Evolutionary conservation across 1,139 yeast species (phyloP).

Genomic region (Suhomyces atakaporum): DNA sequence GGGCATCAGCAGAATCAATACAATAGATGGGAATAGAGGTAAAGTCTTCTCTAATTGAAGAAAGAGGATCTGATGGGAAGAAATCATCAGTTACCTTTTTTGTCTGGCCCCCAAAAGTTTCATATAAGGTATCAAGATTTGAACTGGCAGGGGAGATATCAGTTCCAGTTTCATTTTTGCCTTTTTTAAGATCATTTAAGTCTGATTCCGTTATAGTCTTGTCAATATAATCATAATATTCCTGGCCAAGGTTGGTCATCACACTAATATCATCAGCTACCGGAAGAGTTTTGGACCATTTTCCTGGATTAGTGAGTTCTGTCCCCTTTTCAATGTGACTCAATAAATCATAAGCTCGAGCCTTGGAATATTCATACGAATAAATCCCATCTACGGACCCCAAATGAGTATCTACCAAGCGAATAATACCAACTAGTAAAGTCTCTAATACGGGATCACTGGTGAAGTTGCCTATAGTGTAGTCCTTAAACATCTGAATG

Average conservation of each 20-base stretch:
- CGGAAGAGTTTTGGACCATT: conserved; percentile 45
- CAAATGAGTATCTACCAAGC: conserved; percentile 31
- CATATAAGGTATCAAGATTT: background rate
- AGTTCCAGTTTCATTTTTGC: too few relatives aligned
- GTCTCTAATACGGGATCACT: conserved; percentile 43
- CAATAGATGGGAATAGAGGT: conserved; percentile 65
- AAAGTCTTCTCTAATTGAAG: conserved; percentile 35
- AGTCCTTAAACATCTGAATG: conserved; percentile 48
- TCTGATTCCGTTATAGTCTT: background rate
- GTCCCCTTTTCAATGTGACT: conserved; percentile 25
- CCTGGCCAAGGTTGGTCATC: conserved; percentile 43
- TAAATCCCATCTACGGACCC: conserved; percentile 17
- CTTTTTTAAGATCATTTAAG: too few relatives aligned
- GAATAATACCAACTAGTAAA: conserved; percentile 37
- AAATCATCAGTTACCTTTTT: conserved; percentile 23
- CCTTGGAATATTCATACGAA: conserved; percentile 46
- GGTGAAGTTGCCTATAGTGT: conserved; percentile 48
- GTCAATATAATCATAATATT: conserved; percentile 41
- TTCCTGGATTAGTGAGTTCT: conserved; percentile 45
- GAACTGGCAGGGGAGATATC: too few relatives aligned
- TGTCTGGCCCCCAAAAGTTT: conserved; percentile 1
- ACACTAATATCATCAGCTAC: conserved; percentile 43
- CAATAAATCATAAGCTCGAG: conserved; percentile 52
- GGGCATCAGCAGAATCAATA: conserved; percentile 78
- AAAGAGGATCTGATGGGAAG: conserved; percentile 37